phyloP scores from a whole-genome alignment of 2,329 filamentous ascomycete species.

The Colletotrichum spaethianum region DNA sequence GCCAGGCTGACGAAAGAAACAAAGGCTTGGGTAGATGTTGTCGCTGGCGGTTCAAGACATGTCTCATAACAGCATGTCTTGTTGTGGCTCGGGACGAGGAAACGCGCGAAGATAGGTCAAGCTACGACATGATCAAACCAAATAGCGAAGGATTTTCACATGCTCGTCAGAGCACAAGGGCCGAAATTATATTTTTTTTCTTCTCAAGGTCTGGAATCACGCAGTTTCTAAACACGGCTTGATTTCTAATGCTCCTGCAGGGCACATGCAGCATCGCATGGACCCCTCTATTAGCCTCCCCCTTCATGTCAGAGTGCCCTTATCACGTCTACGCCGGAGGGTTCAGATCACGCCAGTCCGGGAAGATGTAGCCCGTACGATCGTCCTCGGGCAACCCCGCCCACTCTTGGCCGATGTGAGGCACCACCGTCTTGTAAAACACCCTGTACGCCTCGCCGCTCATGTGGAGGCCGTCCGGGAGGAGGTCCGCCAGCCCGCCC shows the following conservation, averaged over 20 bases:
- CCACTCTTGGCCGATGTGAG: constrained; percentile 64
- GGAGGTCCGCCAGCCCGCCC: constrained; percentile 65
- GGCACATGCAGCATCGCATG: constrained; percentile 15
- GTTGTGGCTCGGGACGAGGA: not conserved
- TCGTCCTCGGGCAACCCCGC: constrained; percentile 53
- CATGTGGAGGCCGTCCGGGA: constrained; percentile 73
- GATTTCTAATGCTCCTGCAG: constrained; percentile 29
- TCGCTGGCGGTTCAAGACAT: constrained; percentile 4
- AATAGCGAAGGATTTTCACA: not conserved
- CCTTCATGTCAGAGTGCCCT: not conserved
- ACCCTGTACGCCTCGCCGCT: constrained; percentile 67
- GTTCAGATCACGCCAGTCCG: constrained; percentile 60
- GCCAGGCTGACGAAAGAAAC: not conserved
- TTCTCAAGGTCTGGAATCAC: not conserved
- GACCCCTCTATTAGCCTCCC: constrained; percentile 13
- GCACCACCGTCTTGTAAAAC: constrained; percentile 63
- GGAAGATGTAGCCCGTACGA: constrained; percentile 59
- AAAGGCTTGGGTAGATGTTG: not conserved
- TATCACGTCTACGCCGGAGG: constrained; percentile 21
- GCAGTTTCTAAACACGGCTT: constrained; percentile 5
- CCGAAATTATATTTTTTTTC: no score
- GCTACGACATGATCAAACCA: not conserved
- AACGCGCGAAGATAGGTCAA: not conserved
- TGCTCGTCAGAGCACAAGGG: not conserved
- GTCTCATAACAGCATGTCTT: constrained; percentile 1